Evolutionary conservation across 176 grass and related monocot species (phyloP), one percentile per base, ranked within the genome.

Genomic region (Eleusine coracana): DNA sequence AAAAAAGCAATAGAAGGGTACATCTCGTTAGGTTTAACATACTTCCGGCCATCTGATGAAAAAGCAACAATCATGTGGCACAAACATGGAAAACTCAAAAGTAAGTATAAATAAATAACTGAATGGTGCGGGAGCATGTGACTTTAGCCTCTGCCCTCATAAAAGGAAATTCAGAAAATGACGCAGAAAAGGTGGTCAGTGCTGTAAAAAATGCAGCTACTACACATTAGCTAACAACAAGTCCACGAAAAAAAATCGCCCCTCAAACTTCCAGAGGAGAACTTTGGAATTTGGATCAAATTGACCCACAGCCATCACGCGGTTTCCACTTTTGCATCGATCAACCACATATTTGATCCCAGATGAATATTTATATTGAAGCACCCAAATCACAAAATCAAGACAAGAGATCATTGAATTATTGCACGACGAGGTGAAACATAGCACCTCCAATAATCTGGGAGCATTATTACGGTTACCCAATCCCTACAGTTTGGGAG

Each of bases 51-150:
- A 56, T 56, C 17, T 21, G 52, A 56, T 17, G 10, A 34, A 77
- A 81, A 67, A 41, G 59, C 36, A 77, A 5, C 63, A 46, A 38
- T 73, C 78, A 82, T 80, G 62, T 90, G 50, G 78, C 38, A 71
- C 46, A 77, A 78, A 75, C 54, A 85, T n/a, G 38, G 52, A n/a
- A 66, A 70, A 4, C 17, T 44, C 17, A 62, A 83, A 76, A 85
- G 73, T 25, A 62, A 89, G 70, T n/a, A 60, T 60, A 62, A 77
- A 83, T 29, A 82, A 77, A 44, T 36, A 85, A 70, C 45, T 9
- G 70, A 85, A 49, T 23, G 29, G 29, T 46, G 0, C 49, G 18
- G 28, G 38, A 54, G 76, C 64, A 67, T 83, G 59, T 67, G 68
- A 16, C 65, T 73, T 66, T 56, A 66, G 80, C 83, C 78, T 83